A percentile compares a stretch with the other conserved stretches of the same genome.
phyloP scores from a whole-genome alignment of 371 early-diverging fungal species.

The Chytridiales sp. region DNA sequence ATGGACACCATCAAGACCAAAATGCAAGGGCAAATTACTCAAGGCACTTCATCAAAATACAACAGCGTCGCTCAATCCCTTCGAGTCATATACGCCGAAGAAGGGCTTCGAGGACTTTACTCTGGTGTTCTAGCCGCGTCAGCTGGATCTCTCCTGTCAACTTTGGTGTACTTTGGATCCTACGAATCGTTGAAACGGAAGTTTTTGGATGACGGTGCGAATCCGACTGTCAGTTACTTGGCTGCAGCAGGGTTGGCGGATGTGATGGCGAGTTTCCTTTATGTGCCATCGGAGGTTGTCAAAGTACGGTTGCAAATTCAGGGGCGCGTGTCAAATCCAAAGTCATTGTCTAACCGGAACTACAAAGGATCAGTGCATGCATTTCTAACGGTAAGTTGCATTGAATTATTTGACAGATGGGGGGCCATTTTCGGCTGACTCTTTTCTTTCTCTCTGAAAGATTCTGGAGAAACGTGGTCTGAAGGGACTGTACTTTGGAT shows the following conservation, averaged over 20 bases:
- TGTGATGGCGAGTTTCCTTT: constrained; percentile 67
- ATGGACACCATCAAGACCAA: constrained; percentile 78
- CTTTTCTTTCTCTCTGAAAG: constrained; percentile 60
- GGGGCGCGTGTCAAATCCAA: constrained; percentile 75
- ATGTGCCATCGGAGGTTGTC: constrained; percentile 78
- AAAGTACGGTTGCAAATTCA: constrained; percentile 82
- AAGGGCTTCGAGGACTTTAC: constrained; percentile 71
- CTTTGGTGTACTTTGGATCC: constrained; percentile 70
- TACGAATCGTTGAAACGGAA: constrained; percentile 73
- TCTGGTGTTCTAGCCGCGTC: constrained; percentile 74
- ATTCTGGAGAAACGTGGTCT: constrained; percentile 82
- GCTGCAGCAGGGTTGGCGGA: constrained; percentile 67
- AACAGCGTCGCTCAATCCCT: constrained; percentile 62
- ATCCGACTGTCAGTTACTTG: constrained; percentile 65
- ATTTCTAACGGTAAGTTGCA: constrained; percentile 53
- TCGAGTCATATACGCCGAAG: constrained; percentile 62
- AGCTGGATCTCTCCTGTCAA: constrained; percentile 70
- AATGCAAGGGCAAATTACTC: constrained; percentile 39
- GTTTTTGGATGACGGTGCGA: constrained; percentile 55
- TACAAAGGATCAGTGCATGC: constrained; percentile 74
- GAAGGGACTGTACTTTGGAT: constrained; percentile 89
- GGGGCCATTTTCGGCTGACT: neutral
- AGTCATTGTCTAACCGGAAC: constrained; percentile 73
- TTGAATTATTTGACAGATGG: constrained; percentile 5
- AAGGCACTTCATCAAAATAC: constrained; percentile 25